These are phyloP conservation scores for Crithidia acanthocephali DNA, from an alignment of 208 protist genomes.

Conservation along the genomic window DNA sequence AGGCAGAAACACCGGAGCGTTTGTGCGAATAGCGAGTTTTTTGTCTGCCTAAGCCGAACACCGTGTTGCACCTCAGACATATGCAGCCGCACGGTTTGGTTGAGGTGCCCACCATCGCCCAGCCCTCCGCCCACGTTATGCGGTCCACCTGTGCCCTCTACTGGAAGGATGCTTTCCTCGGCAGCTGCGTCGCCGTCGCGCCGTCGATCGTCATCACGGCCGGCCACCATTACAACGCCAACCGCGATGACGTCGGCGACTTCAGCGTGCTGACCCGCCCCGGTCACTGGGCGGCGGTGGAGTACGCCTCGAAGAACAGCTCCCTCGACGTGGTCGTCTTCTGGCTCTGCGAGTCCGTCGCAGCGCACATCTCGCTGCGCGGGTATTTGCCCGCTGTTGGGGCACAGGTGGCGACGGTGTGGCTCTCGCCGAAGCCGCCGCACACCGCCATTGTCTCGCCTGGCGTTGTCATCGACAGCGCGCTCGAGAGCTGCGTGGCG, in stretches of 20 bases:
- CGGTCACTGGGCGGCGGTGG: conserved; percentile 40
- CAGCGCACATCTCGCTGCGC: conserved; percentile 44
- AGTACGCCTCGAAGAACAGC: conserved; percentile 71
- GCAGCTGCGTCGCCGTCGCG: conserved; percentile 76
- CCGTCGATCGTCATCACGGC: conserved; percentile 67
- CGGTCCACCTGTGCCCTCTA: conserved; percentile 75
- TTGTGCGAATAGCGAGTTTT: too few species aligned
- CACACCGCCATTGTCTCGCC: conserved; percentile 81
- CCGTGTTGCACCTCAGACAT: too few species aligned
- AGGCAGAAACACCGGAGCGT: too few species aligned
- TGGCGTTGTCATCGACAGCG: conserved; percentile 77
- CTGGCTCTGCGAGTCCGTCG: conserved; percentile 58
- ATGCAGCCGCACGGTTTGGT: conserved; percentile 62
- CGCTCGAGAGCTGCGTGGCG: conserved; percentile 47
- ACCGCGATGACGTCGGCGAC: conserved; percentile 80
- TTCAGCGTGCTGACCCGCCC: conserved; percentile 62
- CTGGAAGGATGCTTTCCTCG: conserved; percentile 73
- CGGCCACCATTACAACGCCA: conserved; percentile 82
- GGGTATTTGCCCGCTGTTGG: conserved; percentile 64
- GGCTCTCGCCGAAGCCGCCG: conserved; percentile 76
- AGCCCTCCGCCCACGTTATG: conserved; percentile 36
- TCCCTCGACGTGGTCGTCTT: conserved; percentile 70
- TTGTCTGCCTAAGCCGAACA: too few species aligned
- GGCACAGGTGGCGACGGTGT: conserved; percentile 73
- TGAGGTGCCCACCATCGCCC: conserved; percentile 41